Evolutionary conservation across 148 eudicot species (phyloP).

Genomic region (Heliosperma pusillum): DNA sequence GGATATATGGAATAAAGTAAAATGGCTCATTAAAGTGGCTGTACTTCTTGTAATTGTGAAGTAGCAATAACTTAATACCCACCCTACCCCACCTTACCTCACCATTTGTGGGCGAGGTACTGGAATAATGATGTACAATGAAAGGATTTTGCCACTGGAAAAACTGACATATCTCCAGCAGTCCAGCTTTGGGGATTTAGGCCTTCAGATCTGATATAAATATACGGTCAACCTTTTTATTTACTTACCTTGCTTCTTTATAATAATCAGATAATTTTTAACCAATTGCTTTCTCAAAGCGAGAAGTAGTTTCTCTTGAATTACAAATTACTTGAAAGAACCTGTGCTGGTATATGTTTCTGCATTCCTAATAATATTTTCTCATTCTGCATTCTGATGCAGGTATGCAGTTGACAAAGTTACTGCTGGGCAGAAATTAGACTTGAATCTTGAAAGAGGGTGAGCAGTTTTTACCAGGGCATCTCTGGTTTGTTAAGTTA

Average conservation of each 20-base stretch:
- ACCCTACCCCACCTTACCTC: not conserved
- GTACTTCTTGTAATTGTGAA: not conserved
- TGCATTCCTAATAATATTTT: not conserved
- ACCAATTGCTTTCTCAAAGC: not conserved
- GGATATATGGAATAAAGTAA: not conserved
- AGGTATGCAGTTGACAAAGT: conserved; percentile 78
- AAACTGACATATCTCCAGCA: not conserved
- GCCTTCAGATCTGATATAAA: not conserved
- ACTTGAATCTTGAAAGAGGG: conserved; percentile 80
- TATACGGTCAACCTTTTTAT: not conserved
- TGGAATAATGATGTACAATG: not conserved
- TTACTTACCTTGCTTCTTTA: conserved; percentile 8
- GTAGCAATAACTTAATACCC: not conserved
- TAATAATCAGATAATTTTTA: not conserved
- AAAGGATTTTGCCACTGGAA: not conserved
- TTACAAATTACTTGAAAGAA: not conserved
- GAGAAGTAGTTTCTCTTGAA: not conserved
- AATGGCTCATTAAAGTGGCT: not conserved
- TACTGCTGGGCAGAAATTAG: conserved; percentile 74
- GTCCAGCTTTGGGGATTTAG: not conserved
- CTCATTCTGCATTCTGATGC: conserved; percentile 12
- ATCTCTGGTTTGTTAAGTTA: not conserved
- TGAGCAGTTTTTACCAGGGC: conserved; percentile 17
- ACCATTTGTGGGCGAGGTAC: not conserved
- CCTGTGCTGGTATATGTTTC: not conserved